These are phyloP conservation scores for Lactifluus volemus DNA, from an alignment of 768 basidiomycete species.

Conservation along the genomic window DNA sequence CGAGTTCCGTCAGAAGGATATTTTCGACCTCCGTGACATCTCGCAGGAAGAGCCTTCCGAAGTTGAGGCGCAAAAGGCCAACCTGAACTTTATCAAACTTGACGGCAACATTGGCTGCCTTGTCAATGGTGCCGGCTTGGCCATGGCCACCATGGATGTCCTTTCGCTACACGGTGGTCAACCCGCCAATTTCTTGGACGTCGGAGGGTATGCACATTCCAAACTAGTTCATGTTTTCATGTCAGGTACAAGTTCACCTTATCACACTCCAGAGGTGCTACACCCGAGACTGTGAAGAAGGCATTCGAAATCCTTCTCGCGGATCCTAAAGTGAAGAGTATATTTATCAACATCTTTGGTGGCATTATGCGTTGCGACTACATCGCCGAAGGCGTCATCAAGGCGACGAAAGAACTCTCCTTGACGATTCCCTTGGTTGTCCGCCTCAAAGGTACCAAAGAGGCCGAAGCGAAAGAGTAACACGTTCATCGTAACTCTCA, in stretches of 20 bases:
- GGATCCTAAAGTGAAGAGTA: conserved; percentile 92
- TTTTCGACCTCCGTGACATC: conserved; percentile 83
- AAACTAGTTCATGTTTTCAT: neutral
- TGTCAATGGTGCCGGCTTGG: conserved; percentile 96
- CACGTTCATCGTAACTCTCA: conserved; percentile 25
- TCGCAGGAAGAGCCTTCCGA: conserved; percentile 96
- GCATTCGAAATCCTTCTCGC: conserved; percentile 91
- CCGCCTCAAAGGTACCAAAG: conserved; percentile 94
- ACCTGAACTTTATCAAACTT: conserved; percentile 97
- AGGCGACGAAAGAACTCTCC: conserved; percentile 86
- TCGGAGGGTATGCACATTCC: conserved; percentile 64
- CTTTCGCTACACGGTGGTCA: conserved; percentile 91
- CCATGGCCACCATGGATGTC: conserved; percentile 99
- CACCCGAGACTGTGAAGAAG: conserved; percentile 99
- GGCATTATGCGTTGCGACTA: conserved; percentile 99
- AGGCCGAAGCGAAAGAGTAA: conserved; percentile 89
- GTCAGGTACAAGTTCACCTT: neutral
- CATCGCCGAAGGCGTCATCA: conserved; percentile 97
- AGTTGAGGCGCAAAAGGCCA: conserved; percentile 93
- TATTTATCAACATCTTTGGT: conserved; percentile 98
- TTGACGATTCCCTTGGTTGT: conserved; percentile 86
- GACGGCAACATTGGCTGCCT: conserved; percentile 96
- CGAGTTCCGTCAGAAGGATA: conserved; percentile 89
- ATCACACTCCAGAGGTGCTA: conserved; percentile 62
- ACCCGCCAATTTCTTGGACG: conserved; percentile 98